Evolutionary conservation across 2,329 filamentous ascomycete species (phyloP), one percentile per base, ranked within the genome.

Genomic region (Colletotrichum tropicicola): DNA sequence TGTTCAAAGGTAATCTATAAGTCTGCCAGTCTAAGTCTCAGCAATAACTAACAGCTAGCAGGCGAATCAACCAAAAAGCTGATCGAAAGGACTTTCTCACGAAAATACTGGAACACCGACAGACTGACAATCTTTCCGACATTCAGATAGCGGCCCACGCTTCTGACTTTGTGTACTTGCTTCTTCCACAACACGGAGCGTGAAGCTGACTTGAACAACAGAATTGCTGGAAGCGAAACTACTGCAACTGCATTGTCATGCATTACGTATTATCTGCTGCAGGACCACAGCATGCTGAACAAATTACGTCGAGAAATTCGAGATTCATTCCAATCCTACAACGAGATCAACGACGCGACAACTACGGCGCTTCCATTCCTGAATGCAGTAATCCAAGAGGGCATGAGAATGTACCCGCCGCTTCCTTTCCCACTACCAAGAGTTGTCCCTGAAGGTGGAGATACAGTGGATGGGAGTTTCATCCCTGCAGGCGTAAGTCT

Each of bases 191-290:
- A n/a, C n/a, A n/a, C n/a, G n/a, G n/a, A n/a, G n/a, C n/a, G n/a
- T n/a, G n/a, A n/a, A n/a, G n/a, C n/a, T n/a, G n/a, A 51, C 5
- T n/a, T n/a, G 1, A n/a, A n/a, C n/a, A n/a, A 27, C 35, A 55
- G 52, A 15, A 58, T 71, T 23, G 71, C 71, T 1, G 80, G 80
- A 9, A 81, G 79, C 32, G 82, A 84, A 63, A 84, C 82, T 0
- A 83, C 81, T n/a, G 80, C 80, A 5, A 83, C 79, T 5, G 78
- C 80, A 75, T 4, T 70, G 17, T 70, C 10, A 56, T 75, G 21
- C 76, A 71, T 48, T 71, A 77, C 55, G 65, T 77, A 67, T 5
- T 43, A 43, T 21, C 39, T 43, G 6, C 39, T 65, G 8, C 61
- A 73, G 2, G 44, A 65, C 1, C 49, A 37, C 5, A 30, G 25